Conservation (phyloP, 495 filamentous ascomycete genomes). For the Penicillium samsonianum region DNA sequence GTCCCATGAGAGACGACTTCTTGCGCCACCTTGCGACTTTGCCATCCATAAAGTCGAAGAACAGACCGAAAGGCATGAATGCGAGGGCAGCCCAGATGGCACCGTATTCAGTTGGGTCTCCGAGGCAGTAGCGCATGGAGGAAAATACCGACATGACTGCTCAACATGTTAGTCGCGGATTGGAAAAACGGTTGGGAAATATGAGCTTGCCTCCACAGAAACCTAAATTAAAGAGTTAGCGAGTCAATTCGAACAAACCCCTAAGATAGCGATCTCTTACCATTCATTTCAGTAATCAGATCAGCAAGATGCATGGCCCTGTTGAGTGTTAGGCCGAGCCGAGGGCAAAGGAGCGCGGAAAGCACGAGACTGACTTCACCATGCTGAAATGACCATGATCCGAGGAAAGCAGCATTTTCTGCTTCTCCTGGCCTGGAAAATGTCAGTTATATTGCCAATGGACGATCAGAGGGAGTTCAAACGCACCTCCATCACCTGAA, state of each 20-base stretch:
- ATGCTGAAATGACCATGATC: slow-evolving; percentile 79
- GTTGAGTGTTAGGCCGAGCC: slow-evolving; percentile 20
- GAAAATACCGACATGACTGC: slow-evolving; percentile 91
- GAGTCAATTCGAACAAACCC: background rate
- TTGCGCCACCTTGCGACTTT: slow-evolving; percentile 93
- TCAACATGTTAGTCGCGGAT: slow-evolving; percentile 28
- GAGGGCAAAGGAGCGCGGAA: slow-evolving; percentile 4
- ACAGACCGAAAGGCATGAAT: slow-evolving; percentile 90
- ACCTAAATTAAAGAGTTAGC: slow-evolving; percentile 38
- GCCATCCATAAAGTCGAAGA: slow-evolving; percentile 99
- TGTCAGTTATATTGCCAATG: slow-evolving; percentile 22
- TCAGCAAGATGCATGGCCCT: slow-evolving; percentile 93
- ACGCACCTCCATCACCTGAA: slow-evolving; percentile 45
- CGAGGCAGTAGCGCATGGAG: slow-evolving; percentile 90
- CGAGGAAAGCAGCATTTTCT: slow-evolving; percentile 76
- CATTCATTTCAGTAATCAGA: slow-evolving; percentile 92
- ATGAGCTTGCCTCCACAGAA: slow-evolving; percentile 54
- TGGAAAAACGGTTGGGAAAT: slow-evolving; percentile 7
- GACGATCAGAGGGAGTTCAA: slow-evolving; percentile 16
- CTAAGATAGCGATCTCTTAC: slow-evolving; percentile 45
- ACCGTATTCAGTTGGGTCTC: slow-evolving; percentile 61
- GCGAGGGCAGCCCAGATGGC: slow-evolving; percentile 79
- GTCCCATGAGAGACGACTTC: slow-evolving; percentile 96
- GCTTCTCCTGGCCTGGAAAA: slow-evolving; percentile 70
- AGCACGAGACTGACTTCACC: slow-evolving; percentile 54